Evolutionary conservation across 352 stramenopile genomes (phyloP).

Genomic region (Blastocystis sp.): DNA sequence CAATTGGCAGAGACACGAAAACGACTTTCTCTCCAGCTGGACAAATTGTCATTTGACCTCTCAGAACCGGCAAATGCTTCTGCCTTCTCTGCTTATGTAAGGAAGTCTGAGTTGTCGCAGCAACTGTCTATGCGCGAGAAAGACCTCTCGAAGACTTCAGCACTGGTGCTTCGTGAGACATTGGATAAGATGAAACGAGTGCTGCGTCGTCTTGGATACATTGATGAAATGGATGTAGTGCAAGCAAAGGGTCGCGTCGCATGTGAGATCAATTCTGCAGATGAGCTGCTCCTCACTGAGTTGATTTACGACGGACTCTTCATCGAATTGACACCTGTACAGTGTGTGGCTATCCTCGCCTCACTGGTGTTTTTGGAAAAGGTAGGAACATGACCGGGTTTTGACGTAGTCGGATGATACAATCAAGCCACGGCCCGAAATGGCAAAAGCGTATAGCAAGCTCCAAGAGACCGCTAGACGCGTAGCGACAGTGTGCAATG

Average conservation of each 20-base stretch:
- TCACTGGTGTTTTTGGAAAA: conserved; percentile 92
- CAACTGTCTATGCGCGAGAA: conserved; percentile 90
- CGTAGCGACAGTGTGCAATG: conserved; percentile 80
- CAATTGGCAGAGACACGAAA: conserved; percentile 76
- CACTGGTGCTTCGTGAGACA: conserved; percentile 67
- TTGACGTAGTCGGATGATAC: conserved; percentile 48
- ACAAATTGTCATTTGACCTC: conserved; percentile 36
- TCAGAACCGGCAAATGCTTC: conserved; percentile 59
- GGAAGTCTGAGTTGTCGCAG: conserved; percentile 87
- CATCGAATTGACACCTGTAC: conserved; percentile 91
- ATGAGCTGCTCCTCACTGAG: conserved; percentile 95
- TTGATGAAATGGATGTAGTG: conserved; percentile 89
- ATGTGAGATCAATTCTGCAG: conserved; percentile 94
- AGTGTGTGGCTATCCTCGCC: conserved; percentile 87
- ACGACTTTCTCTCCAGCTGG: background rate
- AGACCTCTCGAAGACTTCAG: conserved; percentile 67
- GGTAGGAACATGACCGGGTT: conserved; percentile 77
- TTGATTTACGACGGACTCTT: conserved; percentile 96
- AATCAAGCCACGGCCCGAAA: conserved; percentile 71
- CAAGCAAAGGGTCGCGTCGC: conserved; percentile 95
- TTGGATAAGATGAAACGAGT: conserved; percentile 89
- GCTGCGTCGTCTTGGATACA: conserved; percentile 88
- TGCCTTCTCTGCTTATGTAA: conserved; percentile 80
- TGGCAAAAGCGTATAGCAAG: conserved; percentile 82
- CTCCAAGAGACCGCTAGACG: conserved; percentile 85